These are phyloP conservation scores for Triangularia verruculosa DNA, from an alignment of 2,329 filamentous ascomycete species.

Conservation along the genomic window DNA sequence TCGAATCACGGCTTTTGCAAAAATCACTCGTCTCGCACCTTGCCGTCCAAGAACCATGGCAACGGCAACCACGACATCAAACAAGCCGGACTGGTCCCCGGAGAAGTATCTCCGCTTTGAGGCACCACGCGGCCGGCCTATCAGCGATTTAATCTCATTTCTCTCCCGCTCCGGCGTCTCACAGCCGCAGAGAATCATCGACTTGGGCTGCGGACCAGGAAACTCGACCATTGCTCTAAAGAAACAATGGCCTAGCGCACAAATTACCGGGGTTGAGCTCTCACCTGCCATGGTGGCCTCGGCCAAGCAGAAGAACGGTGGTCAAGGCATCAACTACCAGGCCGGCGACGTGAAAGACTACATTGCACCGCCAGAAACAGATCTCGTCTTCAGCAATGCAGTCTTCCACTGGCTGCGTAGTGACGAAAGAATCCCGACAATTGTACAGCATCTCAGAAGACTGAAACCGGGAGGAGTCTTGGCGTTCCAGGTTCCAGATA, in stretches of 20 bases:
- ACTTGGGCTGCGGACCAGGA: constrained; percentile 59
- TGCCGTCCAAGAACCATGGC: not conserved
- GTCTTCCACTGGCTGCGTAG: constrained; percentile 56
- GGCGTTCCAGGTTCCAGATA: constrained; percentile 36
- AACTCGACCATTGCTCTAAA: constrained; percentile 54
- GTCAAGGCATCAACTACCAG: constrained; percentile 45
- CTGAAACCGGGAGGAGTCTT: constrained; percentile 37
- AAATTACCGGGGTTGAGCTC: constrained; percentile 51
- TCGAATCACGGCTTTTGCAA: not conserved
- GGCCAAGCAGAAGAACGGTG: constrained; percentile 35
- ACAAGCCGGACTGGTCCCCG: constrained; percentile 15
- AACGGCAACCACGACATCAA: not conserved
- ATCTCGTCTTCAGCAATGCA: constrained; percentile 55
- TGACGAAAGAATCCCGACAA: constrained; percentile 41
- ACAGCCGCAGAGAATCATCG: constrained; percentile 46
- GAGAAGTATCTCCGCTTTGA: constrained; percentile 24
- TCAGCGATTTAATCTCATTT: constrained; percentile 49
- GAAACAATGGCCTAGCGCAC: constrained; percentile 45
- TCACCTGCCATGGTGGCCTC: constrained; percentile 54
- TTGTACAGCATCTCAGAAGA: constrained; percentile 42
- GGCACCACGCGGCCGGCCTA: constrained; percentile 20
- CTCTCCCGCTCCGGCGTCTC: constrained; percentile 25
- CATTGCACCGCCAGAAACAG: constrained; percentile 29
- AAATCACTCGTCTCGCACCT: not conserved
- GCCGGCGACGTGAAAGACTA: constrained; percentile 45